These are phyloP conservation scores for Xylariales sp. DNA, from an alignment of 2,329 filamentous ascomycete genomes.

Conservation along the genomic window DNA sequence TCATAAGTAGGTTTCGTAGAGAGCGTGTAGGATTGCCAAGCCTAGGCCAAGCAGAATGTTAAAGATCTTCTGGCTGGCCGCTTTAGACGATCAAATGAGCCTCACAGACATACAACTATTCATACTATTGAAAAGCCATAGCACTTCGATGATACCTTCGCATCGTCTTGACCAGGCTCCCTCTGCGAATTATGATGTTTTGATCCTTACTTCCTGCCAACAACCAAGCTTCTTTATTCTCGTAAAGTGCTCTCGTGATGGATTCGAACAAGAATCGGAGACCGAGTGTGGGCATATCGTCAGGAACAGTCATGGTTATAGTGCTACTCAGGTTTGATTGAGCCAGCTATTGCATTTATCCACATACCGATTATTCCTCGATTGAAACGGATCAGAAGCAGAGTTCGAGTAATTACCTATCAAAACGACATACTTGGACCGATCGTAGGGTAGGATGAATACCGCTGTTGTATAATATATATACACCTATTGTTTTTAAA, in stretches of 20 bases:
- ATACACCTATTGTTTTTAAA: too few relatives aligned
- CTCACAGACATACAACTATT: not conserved
- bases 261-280: too few relatives aligned
- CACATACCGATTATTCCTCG: not conserved
- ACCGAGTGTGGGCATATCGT: too few relatives aligned
- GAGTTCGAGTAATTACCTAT: not conserved
- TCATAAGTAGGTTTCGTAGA: not conserved
- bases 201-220: not conserved
- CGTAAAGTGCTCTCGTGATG: too few relatives aligned
- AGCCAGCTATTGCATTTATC: not conserved
- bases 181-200: not conserved
- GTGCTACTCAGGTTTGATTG: not conserved
- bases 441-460: not conserved
- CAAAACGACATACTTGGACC: not conserved
- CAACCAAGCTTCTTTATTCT: not conserved
- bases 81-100: too few relatives aligned
- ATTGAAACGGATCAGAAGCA: not conserved
- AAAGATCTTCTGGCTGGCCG: not conserved
- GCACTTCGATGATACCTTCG: too few relatives aligned
- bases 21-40: not conserved
- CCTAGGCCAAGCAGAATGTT: not conserved
- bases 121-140: too few relatives aligned
- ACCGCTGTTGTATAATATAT: not conserved
- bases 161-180: not conserved
- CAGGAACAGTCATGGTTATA: too few relatives aligned